These are phyloP conservation scores for Phytophthora sp. DNA, from an alignment of 352 stramenopile genomes.

Conservation along the genomic window DNA sequence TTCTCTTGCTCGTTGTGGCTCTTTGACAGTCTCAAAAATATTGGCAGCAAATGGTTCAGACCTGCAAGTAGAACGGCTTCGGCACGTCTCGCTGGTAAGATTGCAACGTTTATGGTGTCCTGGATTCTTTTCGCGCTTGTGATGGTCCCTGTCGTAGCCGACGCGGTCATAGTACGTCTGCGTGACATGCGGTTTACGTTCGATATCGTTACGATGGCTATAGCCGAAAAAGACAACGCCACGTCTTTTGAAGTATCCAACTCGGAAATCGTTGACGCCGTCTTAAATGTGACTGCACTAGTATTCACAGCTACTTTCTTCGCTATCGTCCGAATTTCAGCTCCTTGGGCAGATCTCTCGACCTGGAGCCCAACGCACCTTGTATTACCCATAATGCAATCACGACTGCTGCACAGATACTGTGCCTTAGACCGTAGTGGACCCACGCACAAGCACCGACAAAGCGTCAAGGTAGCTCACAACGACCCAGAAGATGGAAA, in stretches of 20 bases:
- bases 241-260: constrained; percentile 28
- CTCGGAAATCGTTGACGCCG: constrained; percentile 13
- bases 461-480: neutral
- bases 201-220: constrained; percentile 37
- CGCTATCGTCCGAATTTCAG: constrained; percentile 19
- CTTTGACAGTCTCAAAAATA: neutral
- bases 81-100: constrained; percentile 3
- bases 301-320: constrained; percentile 8
- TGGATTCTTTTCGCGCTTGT: constrained; percentile 27
- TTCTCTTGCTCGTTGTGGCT: neutral
- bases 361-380: constrained; percentile 21
- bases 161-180: constrained; percentile 38
- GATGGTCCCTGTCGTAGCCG: constrained; percentile 30
- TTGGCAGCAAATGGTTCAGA: neutral
- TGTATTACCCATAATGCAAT: neutral
- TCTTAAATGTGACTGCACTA: constrained; percentile 9
- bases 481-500: neutral
- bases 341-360: constrained; percentile 25
- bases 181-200: constrained; percentile 45
- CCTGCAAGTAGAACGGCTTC: too few relatives aligned
- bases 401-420: neutral
- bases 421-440: neutral
- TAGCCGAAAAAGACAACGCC: constrained; percentile 30
- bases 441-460: neutral
- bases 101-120: constrained; percentile 30